phyloP scores from a whole-genome alignment of 116 monocot species.

The Posidonia oceanica region DNA sequence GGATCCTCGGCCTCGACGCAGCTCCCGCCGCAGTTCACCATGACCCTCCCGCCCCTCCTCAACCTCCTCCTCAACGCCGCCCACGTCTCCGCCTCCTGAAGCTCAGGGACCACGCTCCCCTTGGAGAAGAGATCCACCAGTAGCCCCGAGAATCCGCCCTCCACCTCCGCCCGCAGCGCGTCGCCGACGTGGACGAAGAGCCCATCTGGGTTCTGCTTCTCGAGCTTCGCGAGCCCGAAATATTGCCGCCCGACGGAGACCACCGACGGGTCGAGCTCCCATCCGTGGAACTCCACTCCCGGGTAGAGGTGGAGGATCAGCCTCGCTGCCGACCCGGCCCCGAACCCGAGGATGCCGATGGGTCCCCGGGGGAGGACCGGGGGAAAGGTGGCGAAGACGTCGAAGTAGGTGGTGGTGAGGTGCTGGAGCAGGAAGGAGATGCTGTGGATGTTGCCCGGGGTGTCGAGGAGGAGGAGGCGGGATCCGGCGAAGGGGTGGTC shows the following conservation, averaged over 20 bases:
- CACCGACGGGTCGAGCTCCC: conserved; percentile 76
- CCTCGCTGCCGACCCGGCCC: conserved; percentile 67
- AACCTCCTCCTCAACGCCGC: conserved; percentile 28
- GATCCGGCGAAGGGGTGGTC: conserved; percentile 73
- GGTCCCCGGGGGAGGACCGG: conserved; percentile 64
- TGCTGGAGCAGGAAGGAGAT: conserved; percentile 40
- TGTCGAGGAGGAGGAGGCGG: conserved; percentile 88
- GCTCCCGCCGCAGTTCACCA: conserved; percentile 66
- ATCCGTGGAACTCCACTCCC: conserved; percentile 43
- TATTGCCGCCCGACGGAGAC: conserved; percentile 48
- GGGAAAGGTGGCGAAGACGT: conserved; percentile 85
- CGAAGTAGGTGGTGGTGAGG: conserved; percentile 73
- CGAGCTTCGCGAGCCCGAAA: conserved; percentile 56
- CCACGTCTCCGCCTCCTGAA: conserved; percentile 52
- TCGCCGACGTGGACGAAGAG: conserved; percentile 53
- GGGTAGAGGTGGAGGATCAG: conserved; percentile 49
- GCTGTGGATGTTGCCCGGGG: conserved; percentile 86
- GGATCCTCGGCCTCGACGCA: conserved; percentile 61
- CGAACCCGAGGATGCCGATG: conserved; percentile 69
- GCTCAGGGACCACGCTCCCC: conserved; percentile 59
- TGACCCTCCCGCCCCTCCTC: conserved; percentile 39
- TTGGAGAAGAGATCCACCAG: conserved; percentile 62
- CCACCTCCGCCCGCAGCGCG: conserved; percentile 34
- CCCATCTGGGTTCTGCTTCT: conserved; percentile 20
- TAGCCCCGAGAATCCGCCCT: conserved; percentile 45